phyloP scores from a whole-genome alignment of 495 filamentous ascomycete genomes.

The Neurospora sp. region DNA sequence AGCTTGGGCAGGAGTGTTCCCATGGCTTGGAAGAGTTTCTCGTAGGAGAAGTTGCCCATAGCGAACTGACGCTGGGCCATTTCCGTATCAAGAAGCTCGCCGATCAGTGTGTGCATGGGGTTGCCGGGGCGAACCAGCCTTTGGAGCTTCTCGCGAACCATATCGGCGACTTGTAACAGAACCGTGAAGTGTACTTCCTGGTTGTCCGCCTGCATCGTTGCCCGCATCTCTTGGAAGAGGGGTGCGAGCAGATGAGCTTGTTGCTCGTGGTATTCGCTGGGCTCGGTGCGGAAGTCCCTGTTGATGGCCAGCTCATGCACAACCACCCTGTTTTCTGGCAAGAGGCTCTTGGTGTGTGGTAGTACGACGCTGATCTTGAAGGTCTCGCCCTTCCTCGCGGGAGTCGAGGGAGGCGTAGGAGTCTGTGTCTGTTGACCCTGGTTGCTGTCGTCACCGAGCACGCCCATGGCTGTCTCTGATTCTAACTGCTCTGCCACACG shows the following conservation, averaged over 20 bases:
- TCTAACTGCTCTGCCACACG: slow-evolving; percentile 42
- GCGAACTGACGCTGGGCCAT: slow-evolving; percentile 66
- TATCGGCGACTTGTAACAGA: slow-evolving; percentile 76
- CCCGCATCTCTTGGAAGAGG: slow-evolving; percentile 68
- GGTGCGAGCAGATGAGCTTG: slow-evolving; percentile 44
- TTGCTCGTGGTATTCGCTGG: slow-evolving; percentile 39
- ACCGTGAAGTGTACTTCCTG: slow-evolving; percentile 53
- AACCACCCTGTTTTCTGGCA: slow-evolving; percentile 76
- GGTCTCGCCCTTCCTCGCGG: slow-evolving; percentile 21
- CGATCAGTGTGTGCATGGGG: slow-evolving; percentile 72
- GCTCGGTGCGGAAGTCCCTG: slow-evolving; percentile 57
- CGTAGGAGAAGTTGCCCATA: slow-evolving; percentile 81
- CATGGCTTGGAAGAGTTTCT: slow-evolving; percentile 88
- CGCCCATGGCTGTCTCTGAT: slow-evolving; percentile 27
- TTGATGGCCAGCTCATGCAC: slow-evolving; percentile 91
- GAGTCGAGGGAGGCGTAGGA: slow-evolving; percentile 34
- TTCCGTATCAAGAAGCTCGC: slow-evolving; percentile 73
- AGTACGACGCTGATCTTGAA: slow-evolving; percentile 32
- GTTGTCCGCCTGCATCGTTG: slow-evolving; percentile 59
- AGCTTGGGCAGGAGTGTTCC: slow-evolving; percentile 80
- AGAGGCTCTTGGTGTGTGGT: slow-evolving; percentile 32
- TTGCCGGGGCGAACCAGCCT: slow-evolving; percentile 70
- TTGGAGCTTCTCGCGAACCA: slow-evolving; percentile 73
- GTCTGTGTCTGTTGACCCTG: slow-evolving; percentile 24
- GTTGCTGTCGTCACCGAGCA: slow-evolving; percentile 22